Conservation (phyloP, 2,329 filamentous ascomycete species). For the Hymenoscyphus infarciens region DNA sequence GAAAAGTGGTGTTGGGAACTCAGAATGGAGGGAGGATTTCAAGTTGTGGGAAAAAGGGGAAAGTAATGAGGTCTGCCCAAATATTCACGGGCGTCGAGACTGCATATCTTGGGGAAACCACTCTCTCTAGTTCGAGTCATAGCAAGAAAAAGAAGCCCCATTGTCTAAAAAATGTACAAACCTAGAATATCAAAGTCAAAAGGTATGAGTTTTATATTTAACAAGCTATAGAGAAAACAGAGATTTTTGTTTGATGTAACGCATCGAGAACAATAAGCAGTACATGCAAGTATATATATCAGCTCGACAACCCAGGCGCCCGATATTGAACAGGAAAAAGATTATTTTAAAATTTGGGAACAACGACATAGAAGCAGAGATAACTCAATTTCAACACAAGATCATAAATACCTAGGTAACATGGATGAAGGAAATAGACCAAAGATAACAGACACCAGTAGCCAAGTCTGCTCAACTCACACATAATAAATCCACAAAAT, state of each 20-base stretch:
- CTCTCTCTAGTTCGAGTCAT: no score
- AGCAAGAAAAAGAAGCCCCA: no score
- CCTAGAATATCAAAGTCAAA: no score
- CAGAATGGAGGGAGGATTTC: neutral
- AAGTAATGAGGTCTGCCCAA: neutral
- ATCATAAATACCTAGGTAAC: no score
- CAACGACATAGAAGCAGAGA: neutral
- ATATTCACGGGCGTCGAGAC: neutral
- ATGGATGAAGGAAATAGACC: neutral
- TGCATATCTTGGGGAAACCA: neutral
- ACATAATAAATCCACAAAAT: constrained; percentile 60
- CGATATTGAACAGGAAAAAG: neutral
- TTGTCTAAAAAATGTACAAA: no score
- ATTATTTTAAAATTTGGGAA: neutral
- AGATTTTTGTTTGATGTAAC: no score
- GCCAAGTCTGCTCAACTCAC: constrained; percentile 25
- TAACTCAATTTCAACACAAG: neutral
- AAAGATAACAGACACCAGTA: neutral
- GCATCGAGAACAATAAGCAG: no score
- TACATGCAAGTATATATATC: neutral
- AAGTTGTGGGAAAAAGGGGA: neutral
- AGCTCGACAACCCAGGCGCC: neutral
- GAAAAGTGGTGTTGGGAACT: neutral
- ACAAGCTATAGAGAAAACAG: no score
- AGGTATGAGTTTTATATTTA: no score